Evolutionary conservation across 257 asterid species (phyloP).

Genomic region (Paraleonurus japonicus): DNA sequence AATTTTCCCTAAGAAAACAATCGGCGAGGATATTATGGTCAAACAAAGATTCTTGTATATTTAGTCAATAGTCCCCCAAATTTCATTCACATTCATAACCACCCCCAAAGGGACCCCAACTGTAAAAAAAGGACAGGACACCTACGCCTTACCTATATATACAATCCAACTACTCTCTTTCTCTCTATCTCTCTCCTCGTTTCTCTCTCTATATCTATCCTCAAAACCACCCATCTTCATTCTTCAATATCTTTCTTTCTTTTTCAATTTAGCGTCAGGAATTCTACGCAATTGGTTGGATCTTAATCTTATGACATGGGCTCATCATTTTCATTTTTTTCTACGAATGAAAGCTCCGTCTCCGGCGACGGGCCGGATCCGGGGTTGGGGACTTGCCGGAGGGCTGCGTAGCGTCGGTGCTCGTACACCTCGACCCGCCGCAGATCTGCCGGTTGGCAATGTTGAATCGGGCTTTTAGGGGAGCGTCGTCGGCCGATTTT

Average conservation of each 20-base stretch:
- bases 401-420: constrained; percentile 73
- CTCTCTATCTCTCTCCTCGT: neutral
- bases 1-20: neutral
- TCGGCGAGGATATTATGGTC: neutral
- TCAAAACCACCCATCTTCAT: neutral
- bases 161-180: neutral
- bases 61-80: neutral
- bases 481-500: constrained; percentile 84
- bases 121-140: neutral
- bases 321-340: constrained; percentile 39
- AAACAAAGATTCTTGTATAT: neutral
- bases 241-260: neutral
- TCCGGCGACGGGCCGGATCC: constrained; percentile 25
- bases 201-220: constrained; percentile 9
- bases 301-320: constrained; percentile 45
- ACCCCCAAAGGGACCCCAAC: neutral
- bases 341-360: constrained; percentile 17
- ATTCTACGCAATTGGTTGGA: neutral
- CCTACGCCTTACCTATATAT: constrained; percentile 18
- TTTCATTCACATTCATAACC: neutral
- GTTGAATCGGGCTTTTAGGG: constrained; percentile 67
- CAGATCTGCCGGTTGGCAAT: constrained; percentile 73
- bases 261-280: neutral
- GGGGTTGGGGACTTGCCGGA: constrained; percentile 72
- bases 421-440: constrained; percentile 69